These are phyloP conservation scores for Hippophae gyantsensis DNA, from an alignment of 306 rosid genomes.

Conservation along the genomic window DNA sequence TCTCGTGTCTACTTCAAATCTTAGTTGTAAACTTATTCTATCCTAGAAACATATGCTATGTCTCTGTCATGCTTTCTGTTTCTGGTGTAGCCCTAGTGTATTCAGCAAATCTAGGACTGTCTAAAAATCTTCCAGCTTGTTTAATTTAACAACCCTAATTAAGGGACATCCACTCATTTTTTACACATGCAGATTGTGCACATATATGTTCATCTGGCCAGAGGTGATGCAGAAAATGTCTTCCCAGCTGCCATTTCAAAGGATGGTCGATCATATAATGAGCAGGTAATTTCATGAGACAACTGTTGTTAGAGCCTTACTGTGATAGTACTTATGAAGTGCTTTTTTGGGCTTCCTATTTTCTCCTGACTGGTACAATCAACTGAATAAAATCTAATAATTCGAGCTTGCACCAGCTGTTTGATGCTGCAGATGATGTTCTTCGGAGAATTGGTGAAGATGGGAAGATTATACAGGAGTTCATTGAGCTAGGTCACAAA, in stretches of 20 bases:
- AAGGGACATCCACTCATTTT: background rate
- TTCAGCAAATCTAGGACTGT: too few species aligned
- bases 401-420: conserved; percentile 51
- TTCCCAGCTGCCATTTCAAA: conserved; percentile 90
- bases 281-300: conserved; percentile 46
- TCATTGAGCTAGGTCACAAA: conserved; percentile 72
- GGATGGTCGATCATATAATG: conserved; percentile 98
- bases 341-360: background rate
- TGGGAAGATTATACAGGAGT: conserved; percentile 67
- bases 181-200: conserved; percentile 54
- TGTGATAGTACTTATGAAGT: background rate
- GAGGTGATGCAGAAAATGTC: conserved; percentile 64
- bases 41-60: too few species aligned
- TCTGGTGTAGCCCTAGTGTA: too few species aligned
- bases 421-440: conserved; percentile 81
- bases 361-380: background rate
- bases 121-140: too few species aligned
- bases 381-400: conserved; percentile 19
- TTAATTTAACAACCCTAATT: too few species aligned
- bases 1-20: too few species aligned
- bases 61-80: too few species aligned
- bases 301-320: conserved; percentile 1
- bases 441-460: conserved; percentile 80
- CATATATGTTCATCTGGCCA: conserved; percentile 84
- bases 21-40: too few species aligned